Conservation (phyloP, 371 early-diverging fungal species). For the Mucor saturninus region DNA sequence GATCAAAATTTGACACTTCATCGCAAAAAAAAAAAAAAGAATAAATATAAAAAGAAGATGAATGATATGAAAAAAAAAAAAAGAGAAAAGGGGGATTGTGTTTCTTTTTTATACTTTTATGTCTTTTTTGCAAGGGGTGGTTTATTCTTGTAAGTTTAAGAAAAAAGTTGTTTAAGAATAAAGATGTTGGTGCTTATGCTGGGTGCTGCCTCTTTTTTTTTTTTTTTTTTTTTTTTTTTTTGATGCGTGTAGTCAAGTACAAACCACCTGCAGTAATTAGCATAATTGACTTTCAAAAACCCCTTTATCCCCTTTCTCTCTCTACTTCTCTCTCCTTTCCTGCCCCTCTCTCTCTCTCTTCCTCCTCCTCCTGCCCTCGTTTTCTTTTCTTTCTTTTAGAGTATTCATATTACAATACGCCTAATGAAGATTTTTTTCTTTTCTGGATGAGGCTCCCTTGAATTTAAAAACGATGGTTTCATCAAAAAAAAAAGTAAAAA, state of each 20-base stretch:
- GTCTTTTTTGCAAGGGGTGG: slow-evolving; percentile 2
- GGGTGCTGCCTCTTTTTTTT: no score
- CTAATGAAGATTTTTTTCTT: not conserved
- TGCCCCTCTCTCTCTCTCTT: not conserved
- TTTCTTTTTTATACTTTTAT: not conserved
- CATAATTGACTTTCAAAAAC: slow-evolving; percentile 14
- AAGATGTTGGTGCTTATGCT: not conserved
- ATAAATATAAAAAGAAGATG: not conserved
- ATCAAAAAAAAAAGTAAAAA: not conserved
- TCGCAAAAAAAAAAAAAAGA: not conserved
- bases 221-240: no score
- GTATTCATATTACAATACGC: not conserved
- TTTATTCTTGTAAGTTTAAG: not conserved
- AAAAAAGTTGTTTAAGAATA: not conserved
- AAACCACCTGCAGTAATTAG: slow-evolving; percentile 21
- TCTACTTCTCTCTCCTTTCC: not conserved
- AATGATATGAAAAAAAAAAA: not conserved
- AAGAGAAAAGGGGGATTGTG: not conserved
- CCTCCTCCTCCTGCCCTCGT: no score
- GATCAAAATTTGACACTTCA: slow-evolving; percentile 13
- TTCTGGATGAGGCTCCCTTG: not conserved
- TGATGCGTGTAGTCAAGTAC: not conserved
- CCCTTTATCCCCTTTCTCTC: not conserved
- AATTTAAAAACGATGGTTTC: no score
- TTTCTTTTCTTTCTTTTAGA: no score